Base-by-base conservation (phyloP, 2,329 filamentous ascomycete species). In the Rhinocladiella mackenziei region DNA sequence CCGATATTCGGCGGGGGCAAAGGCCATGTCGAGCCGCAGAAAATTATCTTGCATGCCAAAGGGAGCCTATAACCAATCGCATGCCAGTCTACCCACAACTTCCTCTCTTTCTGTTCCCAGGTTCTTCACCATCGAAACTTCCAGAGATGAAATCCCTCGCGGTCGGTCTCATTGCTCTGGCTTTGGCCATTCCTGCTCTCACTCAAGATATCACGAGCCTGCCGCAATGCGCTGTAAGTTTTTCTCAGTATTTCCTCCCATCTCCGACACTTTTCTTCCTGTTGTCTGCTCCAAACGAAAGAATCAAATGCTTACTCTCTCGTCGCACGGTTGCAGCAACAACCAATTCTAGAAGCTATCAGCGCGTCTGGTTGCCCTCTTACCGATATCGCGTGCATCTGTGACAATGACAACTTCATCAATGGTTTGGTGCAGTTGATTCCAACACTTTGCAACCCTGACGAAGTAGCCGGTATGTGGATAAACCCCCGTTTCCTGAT, bases 321-420 rank as follows among this genome's bases (percentile, higher is more conserved):
- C n/a, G n/a, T n/a, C n/a, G n/a, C n/a, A 33, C 10, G 29, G 13
- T 14, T 11, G 23, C 35, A 46, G 43, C 43, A 46, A 46, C 23
- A 32, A 28, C 43, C 43, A 13, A 36, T 46, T 23, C 25, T 46
- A 20, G 20, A 35, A 9, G 43, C 35, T 9, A 35, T 46, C 38
- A 41, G 43, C 22, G 23, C 30, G 9, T 41, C 43, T 17, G 43
- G 43, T 36, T 46, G 43, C 23, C 8, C 22, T 34, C 32, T 46
- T 13, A 37, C 31, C 9, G 43, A 46, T 19, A 46, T 46, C 20
- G 37, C 19, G 17, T 46, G 43, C 26, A 36, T 46, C 11, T 46
- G 43, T 31, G 29, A 31, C 2, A 46, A 46, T 25, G 13, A 28
- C 14, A 23, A 37, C 32, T 43, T 43, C 33, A 22, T 43, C 40